These are phyloP conservation scores for Tuber borchii DNA, from an alignment of 495 filamentous ascomycete genomes.

Conservation along the genomic window DNA sequence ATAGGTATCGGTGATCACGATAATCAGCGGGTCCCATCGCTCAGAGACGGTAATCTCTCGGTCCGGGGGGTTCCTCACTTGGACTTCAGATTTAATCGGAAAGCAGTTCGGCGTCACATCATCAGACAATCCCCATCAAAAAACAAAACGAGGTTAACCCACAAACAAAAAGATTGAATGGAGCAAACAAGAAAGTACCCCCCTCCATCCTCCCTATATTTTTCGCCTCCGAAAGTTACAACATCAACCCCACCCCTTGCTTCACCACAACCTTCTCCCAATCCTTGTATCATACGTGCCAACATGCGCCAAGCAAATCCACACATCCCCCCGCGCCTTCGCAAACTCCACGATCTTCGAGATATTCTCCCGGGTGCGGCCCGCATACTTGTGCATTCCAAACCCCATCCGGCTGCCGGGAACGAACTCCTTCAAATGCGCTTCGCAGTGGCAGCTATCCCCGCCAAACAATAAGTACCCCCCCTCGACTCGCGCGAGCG, in stretches of 20 bases:
- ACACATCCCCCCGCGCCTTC: conserved; percentile 11
- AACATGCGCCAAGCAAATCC: conserved; percentile 22
- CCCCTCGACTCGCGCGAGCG: conserved; percentile 44
- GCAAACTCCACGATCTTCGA: conserved; percentile 14
- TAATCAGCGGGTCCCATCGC: not conserved
- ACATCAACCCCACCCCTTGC: not conserved
- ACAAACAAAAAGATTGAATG: not conserved
- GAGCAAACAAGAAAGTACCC: not conserved
- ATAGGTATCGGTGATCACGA: not conserved
- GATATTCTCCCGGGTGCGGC: conserved; percentile 9
- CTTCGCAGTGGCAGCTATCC: conserved; percentile 19
- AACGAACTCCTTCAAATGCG: conserved; percentile 13
- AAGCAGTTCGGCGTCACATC: not conserved
- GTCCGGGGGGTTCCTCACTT: not conserved
- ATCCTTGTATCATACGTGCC: conserved; percentile 16
- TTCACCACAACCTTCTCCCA: conserved; percentile 11
- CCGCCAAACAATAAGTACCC: conserved; percentile 18
- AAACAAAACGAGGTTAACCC: not conserved
- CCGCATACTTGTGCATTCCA: conserved; percentile 14
- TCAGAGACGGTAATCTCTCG: too few species aligned
- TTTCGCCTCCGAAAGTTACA: not conserved
- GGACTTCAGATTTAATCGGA: not conserved
- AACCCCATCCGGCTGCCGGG: conserved; percentile 16
- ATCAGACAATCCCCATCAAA: not conserved
- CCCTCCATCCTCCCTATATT: not conserved